These are phyloP conservation scores for Colletotrichum eleusines DNA, from an alignment of 2,329 filamentous ascomycete species.

Conservation along the genomic window DNA sequence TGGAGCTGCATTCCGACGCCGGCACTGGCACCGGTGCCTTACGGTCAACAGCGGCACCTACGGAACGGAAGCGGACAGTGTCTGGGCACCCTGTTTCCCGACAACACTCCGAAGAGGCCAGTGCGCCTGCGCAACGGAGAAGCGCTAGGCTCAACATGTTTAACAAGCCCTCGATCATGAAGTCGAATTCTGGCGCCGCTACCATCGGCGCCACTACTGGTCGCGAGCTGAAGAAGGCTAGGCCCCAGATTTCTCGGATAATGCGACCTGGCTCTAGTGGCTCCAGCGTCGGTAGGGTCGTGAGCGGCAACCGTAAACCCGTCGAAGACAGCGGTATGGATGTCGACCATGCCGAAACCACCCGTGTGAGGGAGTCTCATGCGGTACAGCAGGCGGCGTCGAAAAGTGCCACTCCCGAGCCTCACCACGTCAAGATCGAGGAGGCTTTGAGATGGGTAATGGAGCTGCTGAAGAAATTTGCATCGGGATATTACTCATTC, in stretches of 20 bases:
- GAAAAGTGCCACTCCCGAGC: slow-evolving; percentile 54
- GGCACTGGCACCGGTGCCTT: slow-evolving; percentile 48
- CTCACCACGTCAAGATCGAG: slow-evolving; percentile 74
- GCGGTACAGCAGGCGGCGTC: slow-evolving; percentile 50
- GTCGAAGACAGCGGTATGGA: slow-evolving; percentile 75
- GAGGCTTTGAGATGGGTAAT: slow-evolving; percentile 83
- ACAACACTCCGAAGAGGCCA: slow-evolving; percentile 69
- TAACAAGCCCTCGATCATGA: slow-evolving; percentile 73
- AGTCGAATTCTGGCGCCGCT: slow-evolving; percentile 69
- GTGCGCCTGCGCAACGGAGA: slow-evolving; percentile 70
- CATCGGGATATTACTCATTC: slow-evolving; percentile 81
- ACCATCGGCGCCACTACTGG: slow-evolving; percentile 71
- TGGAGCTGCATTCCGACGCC: slow-evolving; percentile 58
- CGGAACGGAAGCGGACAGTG: slow-evolving; percentile 89
- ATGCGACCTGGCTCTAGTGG: slow-evolving; percentile 74
- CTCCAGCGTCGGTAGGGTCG: slow-evolving; percentile 84
- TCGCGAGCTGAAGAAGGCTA: slow-evolving; percentile 86
- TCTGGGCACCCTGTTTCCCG: slow-evolving; percentile 79
- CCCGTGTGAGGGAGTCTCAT: slow-evolving; percentile 58
- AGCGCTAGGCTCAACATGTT: slow-evolving; percentile 79
- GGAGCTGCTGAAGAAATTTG: slow-evolving; percentile 85
- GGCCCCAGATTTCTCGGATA: slow-evolving; percentile 76
- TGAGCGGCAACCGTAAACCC: slow-evolving; percentile 90
- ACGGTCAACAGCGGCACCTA: slow-evolving; percentile 59
- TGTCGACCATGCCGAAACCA: slow-evolving; percentile 73